phyloP scores from a whole-genome alignment of 768 basidiomycete species.

The Tephrocybe sp. region DNA sequence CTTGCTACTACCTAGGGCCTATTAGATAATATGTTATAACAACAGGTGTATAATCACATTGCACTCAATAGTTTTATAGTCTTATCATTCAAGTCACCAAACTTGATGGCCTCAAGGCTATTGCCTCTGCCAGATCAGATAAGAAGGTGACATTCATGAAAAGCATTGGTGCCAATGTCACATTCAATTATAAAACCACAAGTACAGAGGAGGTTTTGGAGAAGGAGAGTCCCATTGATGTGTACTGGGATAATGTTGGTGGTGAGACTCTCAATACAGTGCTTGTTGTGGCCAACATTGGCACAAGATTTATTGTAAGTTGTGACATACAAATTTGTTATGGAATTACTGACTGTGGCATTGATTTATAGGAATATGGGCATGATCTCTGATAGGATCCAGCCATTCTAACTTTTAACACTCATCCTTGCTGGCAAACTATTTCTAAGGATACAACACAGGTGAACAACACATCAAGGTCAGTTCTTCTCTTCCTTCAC shows the following conservation, averaged over 20 bases:
- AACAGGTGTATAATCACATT: neutral
- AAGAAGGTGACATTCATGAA: constrained; percentile 67
- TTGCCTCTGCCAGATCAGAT: constrained; percentile 69
- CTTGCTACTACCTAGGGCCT: constrained; percentile 31
- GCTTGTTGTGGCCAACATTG: constrained; percentile 39
- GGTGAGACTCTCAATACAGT: constrained; percentile 60
- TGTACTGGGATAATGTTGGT: constrained; percentile 62
- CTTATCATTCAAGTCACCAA: constrained; percentile 54
- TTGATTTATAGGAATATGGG: constrained; percentile 35
- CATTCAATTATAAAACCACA: constrained; percentile 73
- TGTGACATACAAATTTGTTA: neutral
- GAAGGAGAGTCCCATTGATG: constrained; percentile 52
- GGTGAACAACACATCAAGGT: constrained; percentile 23
- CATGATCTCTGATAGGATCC: constrained; percentile 31
- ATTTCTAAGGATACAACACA: constrained; percentile 29
- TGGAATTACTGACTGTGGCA: neutral
- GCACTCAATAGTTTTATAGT: no score
- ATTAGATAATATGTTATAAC: constrained; percentile 42
- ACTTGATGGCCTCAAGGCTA: constrained; percentile 57
- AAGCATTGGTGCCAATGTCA: constrained; percentile 64
- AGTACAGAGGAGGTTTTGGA: constrained; percentile 49
- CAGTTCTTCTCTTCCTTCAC: no score
- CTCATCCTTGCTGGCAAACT: no score
- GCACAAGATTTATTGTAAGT: constrained; percentile 54
- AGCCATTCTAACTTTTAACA: no score